Evolutionary conservation across 2,329 filamentous ascomycete species (phyloP), one percentile per base, ranked within the genome.

Genomic region (Fragosphaeria purpurea): DNA sequence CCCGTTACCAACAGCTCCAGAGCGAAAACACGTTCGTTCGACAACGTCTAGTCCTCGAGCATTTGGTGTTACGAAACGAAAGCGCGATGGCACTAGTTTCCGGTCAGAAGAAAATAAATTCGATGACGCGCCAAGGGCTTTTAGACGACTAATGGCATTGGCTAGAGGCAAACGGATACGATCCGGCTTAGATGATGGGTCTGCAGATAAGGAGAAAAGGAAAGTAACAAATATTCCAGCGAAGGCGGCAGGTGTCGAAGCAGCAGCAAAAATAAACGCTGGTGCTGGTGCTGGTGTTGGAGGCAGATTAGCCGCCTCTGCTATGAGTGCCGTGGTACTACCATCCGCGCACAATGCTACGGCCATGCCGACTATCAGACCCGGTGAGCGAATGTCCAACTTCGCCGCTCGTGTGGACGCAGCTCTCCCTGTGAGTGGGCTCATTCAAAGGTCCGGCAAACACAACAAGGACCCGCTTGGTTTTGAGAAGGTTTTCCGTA

Each of bases 41-140:
- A 57, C 53, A 65, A 57, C 44, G 48, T 50, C 37, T 53, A 37
- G 35, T 37, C 35, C 43, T 44, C 9, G 47, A 51, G 7, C 11
- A 43, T 41, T 42, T 6, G 35, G 35, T 49, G 70, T 60, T 73
- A 66, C 63, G 56, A 75, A 75, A 58, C 70, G 69, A 68, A 82
- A 74, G 68, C 63, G 68, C 53, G 65, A 63, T 37, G 60, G 56
- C 43, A 59, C 42, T 30, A 48, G 46, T 33, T 50, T 30, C 65
- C 47, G 66, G 64, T 34, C 72, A 5, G 45, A 41, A 4, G 41
- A 13, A 4, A 33, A 41, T 41, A 54, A 54, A 38, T 22, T 77
- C 40, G 83, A 95, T 64, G 93, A 97, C 68, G 90, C 86, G 1
- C 93, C 93, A 0, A 85, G 88, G 58, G 88, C 86, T 1, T 98